Percentiles rank a stretch among this genome's conserved stretches.
These are phyloP conservation scores for Ceratocystis albifundus DNA, from an alignment of 2,329 filamentous ascomycete genomes.

Conservation along the genomic window DNA sequence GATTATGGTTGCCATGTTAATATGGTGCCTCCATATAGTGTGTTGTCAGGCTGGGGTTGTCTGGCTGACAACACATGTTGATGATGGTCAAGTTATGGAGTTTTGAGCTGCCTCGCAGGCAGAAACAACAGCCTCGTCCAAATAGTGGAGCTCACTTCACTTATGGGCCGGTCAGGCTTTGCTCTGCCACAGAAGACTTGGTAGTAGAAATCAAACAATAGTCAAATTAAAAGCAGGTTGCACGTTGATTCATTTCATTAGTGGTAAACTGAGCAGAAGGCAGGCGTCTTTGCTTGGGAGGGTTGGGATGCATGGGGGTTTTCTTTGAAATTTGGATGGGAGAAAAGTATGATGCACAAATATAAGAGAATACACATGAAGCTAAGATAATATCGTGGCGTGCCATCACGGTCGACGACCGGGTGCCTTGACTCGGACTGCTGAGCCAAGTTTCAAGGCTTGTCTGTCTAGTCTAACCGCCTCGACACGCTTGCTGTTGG, in stretches of 20 bases:
- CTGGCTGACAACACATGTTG: background rate
- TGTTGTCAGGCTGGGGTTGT: background rate
- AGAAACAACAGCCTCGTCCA: background rate
- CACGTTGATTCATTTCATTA: background rate
- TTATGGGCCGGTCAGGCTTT: background rate
- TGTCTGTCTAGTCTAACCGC: constrained; percentile 22
- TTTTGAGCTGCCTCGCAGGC: background rate
- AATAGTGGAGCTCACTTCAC: no score
- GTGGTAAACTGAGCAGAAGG: no score
- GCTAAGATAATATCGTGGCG: background rate
- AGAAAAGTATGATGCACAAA: background rate
- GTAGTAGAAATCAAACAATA: background rate
- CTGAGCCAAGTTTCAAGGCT: background rate
- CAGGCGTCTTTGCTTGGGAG: no score
- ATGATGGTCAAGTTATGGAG: background rate
- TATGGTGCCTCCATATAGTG: background rate
- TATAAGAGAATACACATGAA: background rate
- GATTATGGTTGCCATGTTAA: background rate
- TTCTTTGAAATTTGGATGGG: background rate
- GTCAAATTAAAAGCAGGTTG: background rate
- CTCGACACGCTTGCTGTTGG: constrained; percentile 27
- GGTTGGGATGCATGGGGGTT: background rate
- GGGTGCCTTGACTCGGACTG: background rate
- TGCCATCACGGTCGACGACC: no score
- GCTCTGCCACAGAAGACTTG: background rate